Percentiles rank a stretch among this genome's conserved stretches.
These are phyloP conservation scores for Candida coleopterorum DNA, from an alignment of 805 yeast genomes.

Conservation along the genomic window DNA sequence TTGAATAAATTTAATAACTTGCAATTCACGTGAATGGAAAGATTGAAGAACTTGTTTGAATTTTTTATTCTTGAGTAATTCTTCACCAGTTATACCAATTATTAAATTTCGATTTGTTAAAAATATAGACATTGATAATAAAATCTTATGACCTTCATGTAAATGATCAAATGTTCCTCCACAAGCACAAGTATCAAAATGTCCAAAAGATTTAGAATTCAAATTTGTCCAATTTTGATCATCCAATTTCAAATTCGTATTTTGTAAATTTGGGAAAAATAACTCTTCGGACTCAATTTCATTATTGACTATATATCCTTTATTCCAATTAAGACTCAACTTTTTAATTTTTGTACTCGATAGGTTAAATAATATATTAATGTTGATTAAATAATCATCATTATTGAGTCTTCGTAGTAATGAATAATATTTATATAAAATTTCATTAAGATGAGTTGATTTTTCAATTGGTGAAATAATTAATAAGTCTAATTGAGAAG, in stretches of 20 bases:
- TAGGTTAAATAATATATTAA: constrained; percentile 26
- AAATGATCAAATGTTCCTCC: constrained; percentile 98
- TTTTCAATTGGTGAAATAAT: constrained; percentile 17
- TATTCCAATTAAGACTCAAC: constrained; percentile 4
- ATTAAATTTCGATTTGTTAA: constrained; percentile 53
- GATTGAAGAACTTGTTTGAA: constrained; percentile 60
- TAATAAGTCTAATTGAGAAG: constrained; percentile 19
- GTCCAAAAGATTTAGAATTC: constrained; percentile 1
- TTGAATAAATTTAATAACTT: constrained; percentile 47
- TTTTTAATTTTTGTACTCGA: not conserved
- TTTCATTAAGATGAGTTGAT: constrained; percentile 20
- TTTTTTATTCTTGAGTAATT: constrained; percentile 69
- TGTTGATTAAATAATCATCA: constrained; percentile 20
- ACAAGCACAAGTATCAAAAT: constrained; percentile 47
- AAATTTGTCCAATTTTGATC: not conserved
- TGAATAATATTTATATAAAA: constrained; percentile 27
- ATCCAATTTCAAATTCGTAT: not conserved
- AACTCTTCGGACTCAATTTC: not conserved
- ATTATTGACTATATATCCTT: not conserved
- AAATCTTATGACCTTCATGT: constrained; percentile 91
- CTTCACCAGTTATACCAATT: constrained; percentile 80
- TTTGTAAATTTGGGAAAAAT: not conserved
- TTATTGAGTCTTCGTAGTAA: constrained; percentile 19
- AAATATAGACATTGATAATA: constrained; percentile 69
- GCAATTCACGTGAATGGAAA: constrained; percentile 45